A percentile compares a stretch with the other conserved stretches of the same genome.
Conservation (phyloP, 768 basidiomycete species). For the Solioccasus polychromus region DNA sequence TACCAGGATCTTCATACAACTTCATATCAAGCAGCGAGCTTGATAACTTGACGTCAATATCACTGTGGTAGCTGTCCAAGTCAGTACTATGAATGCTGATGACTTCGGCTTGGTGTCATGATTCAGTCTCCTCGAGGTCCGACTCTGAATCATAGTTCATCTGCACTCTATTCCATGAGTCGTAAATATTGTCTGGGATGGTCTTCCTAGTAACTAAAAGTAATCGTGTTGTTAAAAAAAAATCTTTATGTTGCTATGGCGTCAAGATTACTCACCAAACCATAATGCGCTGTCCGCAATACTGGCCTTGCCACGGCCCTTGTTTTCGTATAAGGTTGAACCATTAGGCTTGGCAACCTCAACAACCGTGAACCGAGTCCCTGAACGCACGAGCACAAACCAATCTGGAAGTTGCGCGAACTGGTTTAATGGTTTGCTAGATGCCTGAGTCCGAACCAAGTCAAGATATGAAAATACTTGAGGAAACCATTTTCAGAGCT, state of each 20-base stretch:
- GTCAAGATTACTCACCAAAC: background rate
- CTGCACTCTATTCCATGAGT: background rate
- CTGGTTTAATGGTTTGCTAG: too few species aligned
- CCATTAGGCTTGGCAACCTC: background rate
- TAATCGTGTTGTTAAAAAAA: background rate
- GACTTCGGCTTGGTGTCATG: too few species aligned
- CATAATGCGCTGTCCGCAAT: background rate
- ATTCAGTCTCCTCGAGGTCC: background rate
- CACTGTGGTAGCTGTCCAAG: too few species aligned
- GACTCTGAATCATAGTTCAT: background rate
- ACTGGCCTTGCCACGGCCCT: background rate
- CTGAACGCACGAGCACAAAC: background rate
- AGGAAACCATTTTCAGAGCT: background rate
- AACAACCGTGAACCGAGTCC: background rate
- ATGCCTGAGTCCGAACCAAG: background rate
- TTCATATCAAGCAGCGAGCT: too few species aligned
- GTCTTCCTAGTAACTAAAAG: background rate
- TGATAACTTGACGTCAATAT: too few species aligned
- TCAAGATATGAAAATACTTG: background rate
- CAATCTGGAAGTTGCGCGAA: background rate
- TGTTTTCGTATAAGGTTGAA: background rate
- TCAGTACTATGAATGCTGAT: too few species aligned
- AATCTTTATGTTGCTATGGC: too few species aligned
- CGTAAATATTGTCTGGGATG: background rate
- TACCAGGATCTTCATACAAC: too few species aligned